Conservation (phyloP, 1,139 yeast species). For the Geotrichum candidum region DNA sequence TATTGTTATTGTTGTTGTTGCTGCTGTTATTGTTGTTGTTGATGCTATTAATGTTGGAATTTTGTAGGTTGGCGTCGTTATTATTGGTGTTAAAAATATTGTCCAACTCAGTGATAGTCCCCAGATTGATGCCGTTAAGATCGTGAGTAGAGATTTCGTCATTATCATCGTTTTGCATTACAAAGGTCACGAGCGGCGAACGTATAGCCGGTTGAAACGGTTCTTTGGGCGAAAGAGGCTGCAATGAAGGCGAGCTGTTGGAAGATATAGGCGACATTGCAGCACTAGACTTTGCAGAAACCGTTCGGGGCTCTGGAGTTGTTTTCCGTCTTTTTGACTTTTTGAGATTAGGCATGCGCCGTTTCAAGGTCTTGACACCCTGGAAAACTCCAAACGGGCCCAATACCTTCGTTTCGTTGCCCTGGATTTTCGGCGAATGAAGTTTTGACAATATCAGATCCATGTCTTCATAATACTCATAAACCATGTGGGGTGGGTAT, state of each 20-base stretch:
- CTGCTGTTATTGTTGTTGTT: conserved; percentile 16
- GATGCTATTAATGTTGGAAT: conserved; percentile 4
- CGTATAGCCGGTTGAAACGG: not conserved
- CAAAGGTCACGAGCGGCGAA: conserved; percentile 3
- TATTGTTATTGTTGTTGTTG: conserved; percentile 20
- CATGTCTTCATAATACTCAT: conserved; percentile 74
- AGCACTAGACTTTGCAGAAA: not conserved
- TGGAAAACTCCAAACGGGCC: conserved; percentile 87
- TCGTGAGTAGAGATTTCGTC: not conserved
- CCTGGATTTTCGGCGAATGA: conserved; percentile 46
- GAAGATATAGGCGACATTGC: conserved; percentile 13
- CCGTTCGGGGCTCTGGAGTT: conserved; percentile 1
- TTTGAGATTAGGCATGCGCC: conserved; percentile 1
- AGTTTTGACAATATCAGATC: conserved; percentile 62
- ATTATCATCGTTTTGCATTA: not conserved
- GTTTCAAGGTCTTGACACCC: conserved; percentile 27
- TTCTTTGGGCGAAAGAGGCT: conserved; percentile 9
- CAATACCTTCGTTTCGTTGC: conserved; percentile 49
- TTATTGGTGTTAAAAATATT: not conserved
- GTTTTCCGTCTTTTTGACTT: conserved; percentile 25
- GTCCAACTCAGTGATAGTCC: conserved; percentile 3
- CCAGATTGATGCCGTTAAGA: not conserved
- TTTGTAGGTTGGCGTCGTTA: conserved; percentile 2
- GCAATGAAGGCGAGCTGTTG: conserved; percentile 11
- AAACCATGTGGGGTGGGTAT: conserved; percentile 55